Conservation (phyloP, 768 basidiomycete species). For the Mycena chlorophos region DNA sequence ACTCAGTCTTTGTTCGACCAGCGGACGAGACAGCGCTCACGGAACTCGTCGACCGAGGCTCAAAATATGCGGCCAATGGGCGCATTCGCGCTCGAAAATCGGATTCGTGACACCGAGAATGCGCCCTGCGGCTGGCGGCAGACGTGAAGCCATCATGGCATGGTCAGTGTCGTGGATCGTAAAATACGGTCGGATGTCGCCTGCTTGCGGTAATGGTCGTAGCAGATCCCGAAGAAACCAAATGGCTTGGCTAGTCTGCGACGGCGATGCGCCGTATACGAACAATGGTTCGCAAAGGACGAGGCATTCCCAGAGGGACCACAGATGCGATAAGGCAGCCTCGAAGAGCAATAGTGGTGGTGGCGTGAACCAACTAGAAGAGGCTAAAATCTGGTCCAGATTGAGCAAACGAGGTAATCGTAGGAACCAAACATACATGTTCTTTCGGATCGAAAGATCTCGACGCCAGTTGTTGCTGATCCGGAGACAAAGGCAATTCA, state of each 20-base stretch:
- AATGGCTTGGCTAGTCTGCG: constrained; percentile 81
- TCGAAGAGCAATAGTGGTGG: constrained; percentile 64
- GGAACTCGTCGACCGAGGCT: constrained; percentile 56
- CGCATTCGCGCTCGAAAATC: constrained; percentile 74
- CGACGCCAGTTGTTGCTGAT: constrained; percentile 72
- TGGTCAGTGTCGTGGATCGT: constrained; percentile 95
- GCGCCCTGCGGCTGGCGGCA: constrained; percentile 75
- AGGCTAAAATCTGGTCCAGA: constrained; percentile 60
- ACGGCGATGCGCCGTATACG: constrained; percentile 76
- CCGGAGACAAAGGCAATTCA: constrained; percentile 64
- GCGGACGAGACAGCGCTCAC: constrained; percentile 32
- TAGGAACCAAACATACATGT: constrained; percentile 45
- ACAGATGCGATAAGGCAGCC: constrained; percentile 62
- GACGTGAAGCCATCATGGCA: constrained; percentile 70
- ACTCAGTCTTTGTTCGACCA: constrained; percentile 3
- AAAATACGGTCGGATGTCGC: constrained; percentile 91
- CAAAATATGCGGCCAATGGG: constrained; percentile 84
- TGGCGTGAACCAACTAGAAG: constrained; percentile 56
- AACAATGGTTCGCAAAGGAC: constrained; percentile 88
- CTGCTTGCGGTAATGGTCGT: constrained; percentile 80
- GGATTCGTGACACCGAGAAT: constrained; percentile 89
- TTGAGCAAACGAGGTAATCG: not conserved
- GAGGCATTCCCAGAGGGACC: constrained; percentile 93
- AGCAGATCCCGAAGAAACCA: constrained; percentile 92
- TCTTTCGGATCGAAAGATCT: constrained; percentile 52